Conservation (phyloP, 208 protist species). For the Leishmania major region DNA sequence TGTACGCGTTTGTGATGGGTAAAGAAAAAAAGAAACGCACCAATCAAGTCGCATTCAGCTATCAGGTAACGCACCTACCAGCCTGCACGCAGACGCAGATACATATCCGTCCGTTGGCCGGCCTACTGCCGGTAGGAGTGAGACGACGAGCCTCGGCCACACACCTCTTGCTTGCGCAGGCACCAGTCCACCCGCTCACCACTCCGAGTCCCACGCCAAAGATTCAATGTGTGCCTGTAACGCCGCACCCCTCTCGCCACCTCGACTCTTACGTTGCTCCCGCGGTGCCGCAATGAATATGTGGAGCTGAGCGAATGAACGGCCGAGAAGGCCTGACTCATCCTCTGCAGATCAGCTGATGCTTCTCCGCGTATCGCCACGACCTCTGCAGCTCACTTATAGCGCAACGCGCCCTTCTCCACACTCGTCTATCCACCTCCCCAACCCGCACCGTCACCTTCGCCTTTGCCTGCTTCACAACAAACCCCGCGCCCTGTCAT, state of each 20-base stretch:
- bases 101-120: not conserved
- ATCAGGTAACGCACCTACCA: not conserved
- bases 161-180: not conserved
- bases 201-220: not conserved
- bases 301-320: not conserved
- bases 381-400: not conserved
- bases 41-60: not conserved
- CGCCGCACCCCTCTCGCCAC: not conserved
- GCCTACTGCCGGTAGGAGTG: not conserved
- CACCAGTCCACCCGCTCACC: not conserved
- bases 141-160: not conserved
- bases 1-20: not conserved
- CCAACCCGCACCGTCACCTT: not conserved
- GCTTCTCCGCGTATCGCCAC: not conserved
- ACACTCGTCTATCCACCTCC: not conserved
- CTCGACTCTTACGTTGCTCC: too few species aligned
- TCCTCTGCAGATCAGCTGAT: not conserved
- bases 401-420: not conserved
- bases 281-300: not conserved
- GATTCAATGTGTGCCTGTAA: not conserved
- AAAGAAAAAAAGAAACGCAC: not conserved
- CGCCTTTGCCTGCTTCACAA: not conserved
- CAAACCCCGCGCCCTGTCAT: not conserved
- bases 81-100: not conserved
- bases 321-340: not conserved